A percentile compares a stretch with the other conserved stretches of the same genome.
phyloP scores from a whole-genome alignment of 2,329 filamentous ascomycete species.

The Epichloe glyceriae region DNA sequence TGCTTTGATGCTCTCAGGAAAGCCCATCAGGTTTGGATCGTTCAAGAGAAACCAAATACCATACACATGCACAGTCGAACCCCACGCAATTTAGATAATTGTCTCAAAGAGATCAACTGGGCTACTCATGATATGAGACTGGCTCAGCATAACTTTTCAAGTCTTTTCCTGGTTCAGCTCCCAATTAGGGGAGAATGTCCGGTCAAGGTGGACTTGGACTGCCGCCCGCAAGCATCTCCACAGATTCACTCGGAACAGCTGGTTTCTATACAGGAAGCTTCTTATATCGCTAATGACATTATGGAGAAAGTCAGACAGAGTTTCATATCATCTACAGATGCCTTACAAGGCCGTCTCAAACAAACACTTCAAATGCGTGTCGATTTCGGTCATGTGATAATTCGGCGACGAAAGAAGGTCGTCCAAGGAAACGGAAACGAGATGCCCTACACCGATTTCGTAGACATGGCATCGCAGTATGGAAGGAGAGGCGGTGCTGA shows the following conservation, averaged over 20 bases:
- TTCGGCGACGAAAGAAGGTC: conserved; percentile 15
- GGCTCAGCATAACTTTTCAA: conserved; percentile 12
- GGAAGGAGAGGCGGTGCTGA: conserved; percentile 17
- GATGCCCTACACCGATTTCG: conserved; percentile 14
- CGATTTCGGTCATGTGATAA: conserved; percentile 18
- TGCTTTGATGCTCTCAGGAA: conserved; percentile 17
- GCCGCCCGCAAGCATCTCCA: conserved; percentile 11
- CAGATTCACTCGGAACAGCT: neutral
- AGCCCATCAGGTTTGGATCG: conserved; percentile 20
- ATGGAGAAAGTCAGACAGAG: neutral
- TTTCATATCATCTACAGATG: conserved; percentile 10
- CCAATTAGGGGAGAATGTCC: conserved; percentile 7
- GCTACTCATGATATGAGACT: conserved; percentile 20
- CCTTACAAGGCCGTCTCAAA: conserved; percentile 12
- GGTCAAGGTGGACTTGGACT: conserved; percentile 13
- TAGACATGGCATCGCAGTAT: conserved; percentile 14
- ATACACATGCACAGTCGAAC: conserved; percentile 15
- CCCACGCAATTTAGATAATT: conserved; percentile 14
- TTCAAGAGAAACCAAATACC: conserved; percentile 10
- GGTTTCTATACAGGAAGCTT: neutral
- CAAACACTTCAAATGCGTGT: conserved; percentile 19
- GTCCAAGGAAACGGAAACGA: conserved; percentile 6
- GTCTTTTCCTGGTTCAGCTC: conserved; percentile 17
- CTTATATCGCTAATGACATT: neutral
- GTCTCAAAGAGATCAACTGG: conserved; percentile 18